These are phyloP conservation scores for Colletotrichum plurivorum DNA, from an alignment of 2,329 filamentous ascomycete genomes.

Conservation along the genomic window DNA sequence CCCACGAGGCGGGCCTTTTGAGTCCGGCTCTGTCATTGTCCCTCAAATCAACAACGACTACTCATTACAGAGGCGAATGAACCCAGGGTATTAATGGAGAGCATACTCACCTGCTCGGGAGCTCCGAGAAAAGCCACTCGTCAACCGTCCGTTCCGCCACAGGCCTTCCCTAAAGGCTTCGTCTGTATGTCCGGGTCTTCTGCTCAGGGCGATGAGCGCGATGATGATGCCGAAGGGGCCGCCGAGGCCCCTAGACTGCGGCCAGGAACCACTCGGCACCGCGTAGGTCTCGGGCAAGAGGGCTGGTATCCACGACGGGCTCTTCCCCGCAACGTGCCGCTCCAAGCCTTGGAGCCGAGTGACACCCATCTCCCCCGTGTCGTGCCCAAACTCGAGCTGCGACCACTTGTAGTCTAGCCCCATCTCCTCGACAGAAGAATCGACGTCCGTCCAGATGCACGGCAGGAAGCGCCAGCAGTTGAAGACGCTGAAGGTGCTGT, in stretches of 20 bases:
- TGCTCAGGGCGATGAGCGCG: slow-evolving; percentile 54
- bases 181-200: slow-evolving; percentile 14
- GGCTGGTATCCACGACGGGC: slow-evolving; percentile 55
- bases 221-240: slow-evolving; percentile 56
- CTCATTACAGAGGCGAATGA: background rate
- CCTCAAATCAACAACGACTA: no score
- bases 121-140: slow-evolving; percentile 1
- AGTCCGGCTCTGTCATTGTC: slow-evolving; percentile 43
- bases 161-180: slow-evolving; percentile 13
- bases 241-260: slow-evolving; percentile 50
- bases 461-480: slow-evolving; percentile 41
- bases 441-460: slow-evolving; percentile 8
- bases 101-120: slow-evolving; percentile 18
- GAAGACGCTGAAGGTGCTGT: slow-evolving; percentile 35
- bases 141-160: slow-evolving; percentile 34
- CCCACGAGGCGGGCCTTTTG: slow-evolving; percentile 47
- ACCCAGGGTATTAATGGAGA: no score
- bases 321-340: slow-evolving; percentile 47
- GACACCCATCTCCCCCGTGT: slow-evolving; percentile 1
- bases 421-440: slow-evolving; percentile 36
- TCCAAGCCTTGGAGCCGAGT: slow-evolving; percentile 48
- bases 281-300: slow-evolving; percentile 52
- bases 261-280: slow-evolving; percentile 32
- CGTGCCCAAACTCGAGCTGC: slow-evolving; percentile 48
- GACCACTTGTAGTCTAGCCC: slow-evolving; percentile 43